Conservation (phyloP, 2,329 filamentous ascomycete species). For the Ophiostoma sp. region DNA sequence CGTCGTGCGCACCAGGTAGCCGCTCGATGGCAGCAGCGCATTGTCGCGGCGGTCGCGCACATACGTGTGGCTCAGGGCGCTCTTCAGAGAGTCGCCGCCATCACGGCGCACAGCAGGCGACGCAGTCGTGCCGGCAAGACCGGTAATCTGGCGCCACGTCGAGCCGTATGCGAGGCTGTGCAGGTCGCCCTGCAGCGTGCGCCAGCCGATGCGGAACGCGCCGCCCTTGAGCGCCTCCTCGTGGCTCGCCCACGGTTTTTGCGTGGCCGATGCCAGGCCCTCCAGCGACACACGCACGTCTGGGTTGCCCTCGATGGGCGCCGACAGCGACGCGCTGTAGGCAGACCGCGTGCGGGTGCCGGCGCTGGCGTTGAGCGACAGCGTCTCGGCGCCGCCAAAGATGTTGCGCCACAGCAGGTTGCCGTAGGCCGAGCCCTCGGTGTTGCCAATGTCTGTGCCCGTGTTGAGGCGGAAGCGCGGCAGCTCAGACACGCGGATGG, state of each 20-base stretch:
- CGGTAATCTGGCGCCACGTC: slow-evolving; percentile 83
- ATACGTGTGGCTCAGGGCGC: slow-evolving; percentile 38
- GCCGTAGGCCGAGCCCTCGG: slow-evolving; percentile 88
- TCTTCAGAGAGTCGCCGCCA: slow-evolving; percentile 67
- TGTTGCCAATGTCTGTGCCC: slow-evolving; percentile 88
- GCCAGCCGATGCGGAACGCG: slow-evolving; percentile 70
- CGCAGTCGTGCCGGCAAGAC: slow-evolving; percentile 60
- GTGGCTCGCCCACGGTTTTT: slow-evolving; percentile 90
- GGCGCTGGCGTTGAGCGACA: slow-evolving; percentile 79
- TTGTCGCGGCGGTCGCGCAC: slow-evolving; percentile 70
- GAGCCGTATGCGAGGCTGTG: slow-evolving; percentile 77
- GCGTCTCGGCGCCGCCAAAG: slow-evolving; percentile 85
- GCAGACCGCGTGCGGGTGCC: slow-evolving; percentile 88
- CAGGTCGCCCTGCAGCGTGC: slow-evolving; percentile 48
- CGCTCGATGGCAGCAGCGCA: slow-evolving; percentile 73
- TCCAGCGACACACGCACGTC: slow-evolving; percentile 74
- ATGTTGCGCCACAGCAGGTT: slow-evolving; percentile 85
- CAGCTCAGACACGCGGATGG: slow-evolving; percentile 71
- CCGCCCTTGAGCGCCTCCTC: slow-evolving; percentile 82
- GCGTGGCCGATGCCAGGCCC: slow-evolving; percentile 72
- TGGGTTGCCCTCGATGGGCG: slow-evolving; percentile 78
- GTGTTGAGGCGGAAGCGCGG: slow-evolving; percentile 84
- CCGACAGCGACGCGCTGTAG: slow-evolving; percentile 79
- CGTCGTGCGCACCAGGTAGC: slow-evolving; percentile 71
- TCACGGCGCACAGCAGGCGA: slow-evolving; percentile 77